A percentile compares a stretch with the other conserved stretches of the same genome.
phyloP scores from a whole-genome alignment of 2,329 filamentous ascomycete species.

The Emmonsiellopsis sp. region DNA sequence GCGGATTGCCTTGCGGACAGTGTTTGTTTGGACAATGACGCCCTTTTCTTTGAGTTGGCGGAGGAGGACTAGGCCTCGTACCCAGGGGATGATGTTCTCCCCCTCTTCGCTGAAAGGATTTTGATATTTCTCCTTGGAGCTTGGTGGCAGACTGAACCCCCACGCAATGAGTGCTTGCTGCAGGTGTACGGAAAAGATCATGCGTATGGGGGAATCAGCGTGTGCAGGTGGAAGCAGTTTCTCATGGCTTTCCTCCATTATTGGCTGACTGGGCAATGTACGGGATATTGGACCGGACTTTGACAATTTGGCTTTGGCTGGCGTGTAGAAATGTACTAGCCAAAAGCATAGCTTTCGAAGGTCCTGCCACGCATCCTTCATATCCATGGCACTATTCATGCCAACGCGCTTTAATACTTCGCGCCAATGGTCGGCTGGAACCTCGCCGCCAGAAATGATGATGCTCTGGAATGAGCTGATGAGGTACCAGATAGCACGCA shows the following conservation, averaged over 20 bases:
- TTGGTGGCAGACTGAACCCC: conserved; percentile 34
- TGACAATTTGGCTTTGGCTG: conserved; percentile 4
- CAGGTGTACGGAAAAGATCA: conserved; percentile 34
- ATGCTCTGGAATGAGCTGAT: conserved; percentile 40
- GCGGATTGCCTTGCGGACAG: conserved; percentile 25
- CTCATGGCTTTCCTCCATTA: background rate
- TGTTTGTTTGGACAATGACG: conserved; percentile 20
- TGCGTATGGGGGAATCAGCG: conserved; percentile 19
- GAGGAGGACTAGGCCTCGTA: conserved; percentile 31
- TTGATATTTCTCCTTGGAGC: conserved; percentile 12
- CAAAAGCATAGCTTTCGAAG: conserved; percentile 43
- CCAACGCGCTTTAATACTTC: conserved; percentile 52
- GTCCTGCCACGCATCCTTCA: conserved; percentile 43
- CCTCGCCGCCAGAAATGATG: conserved; percentile 33
- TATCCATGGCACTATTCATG: conserved; percentile 16
- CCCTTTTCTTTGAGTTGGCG: conserved; percentile 27
- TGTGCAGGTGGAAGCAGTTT: conserved; percentile 5
- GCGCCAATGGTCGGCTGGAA: conserved; percentile 41
- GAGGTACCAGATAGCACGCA: conserved; percentile 34
- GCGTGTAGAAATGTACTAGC: conserved; percentile 38
- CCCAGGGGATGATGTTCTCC: conserved; percentile 26
- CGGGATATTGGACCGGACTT: background rate
- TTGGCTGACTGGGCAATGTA: background rate
- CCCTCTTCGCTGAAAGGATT: conserved; percentile 12
- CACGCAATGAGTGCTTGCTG: conserved; percentile 41